Conservation (phyloP, 2,329 filamentous ascomycete species). For the Fusarium ramigenum region DNA sequence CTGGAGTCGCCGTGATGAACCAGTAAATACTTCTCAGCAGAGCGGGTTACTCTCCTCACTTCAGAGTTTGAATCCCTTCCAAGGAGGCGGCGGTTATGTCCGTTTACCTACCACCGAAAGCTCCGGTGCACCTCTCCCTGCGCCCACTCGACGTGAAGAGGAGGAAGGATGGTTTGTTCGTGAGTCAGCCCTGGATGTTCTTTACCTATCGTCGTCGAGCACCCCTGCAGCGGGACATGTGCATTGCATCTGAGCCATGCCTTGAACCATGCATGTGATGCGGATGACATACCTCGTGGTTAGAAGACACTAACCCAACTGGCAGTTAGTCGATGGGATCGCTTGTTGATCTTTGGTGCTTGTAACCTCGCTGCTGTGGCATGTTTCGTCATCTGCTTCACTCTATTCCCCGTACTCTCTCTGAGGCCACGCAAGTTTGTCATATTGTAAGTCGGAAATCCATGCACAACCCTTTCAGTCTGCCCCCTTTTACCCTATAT, state of each 20-base stretch:
- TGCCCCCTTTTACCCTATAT: slow-evolving; percentile 9
- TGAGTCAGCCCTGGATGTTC: slow-evolving; percentile 66
- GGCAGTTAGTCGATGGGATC: slow-evolving; percentile 96
- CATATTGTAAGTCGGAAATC: slow-evolving; percentile 80
- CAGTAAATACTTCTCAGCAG: slow-evolving; percentile 75
- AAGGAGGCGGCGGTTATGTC: slow-evolving; percentile 82
- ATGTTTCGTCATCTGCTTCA: slow-evolving; percentile 94
- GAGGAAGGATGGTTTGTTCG: slow-evolving; percentile 95
- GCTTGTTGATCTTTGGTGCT: slow-evolving; percentile 87
- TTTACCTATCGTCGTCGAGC: slow-evolving; percentile 41
- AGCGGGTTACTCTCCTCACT: slow-evolving; percentile 82
- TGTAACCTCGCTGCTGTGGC: slow-evolving; percentile 90
- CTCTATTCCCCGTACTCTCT: slow-evolving; percentile 84
- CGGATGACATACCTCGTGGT: slow-evolving; percentile 54
- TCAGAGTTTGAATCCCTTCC: slow-evolving; percentile 87
- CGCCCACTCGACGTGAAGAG: slow-evolving; percentile 85
- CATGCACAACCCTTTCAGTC: neutral
- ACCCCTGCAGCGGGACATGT: slow-evolving; percentile 59
- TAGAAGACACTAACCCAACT: slow-evolving; percentile 49
- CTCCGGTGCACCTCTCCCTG: slow-evolving; percentile 85
- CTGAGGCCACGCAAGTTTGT: slow-evolving; percentile 92
- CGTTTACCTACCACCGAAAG: slow-evolving; percentile 86
- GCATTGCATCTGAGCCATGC: slow-evolving; percentile 52
- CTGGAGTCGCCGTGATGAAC: slow-evolving; percentile 87
- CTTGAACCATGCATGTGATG: slow-evolving; percentile 54